Evolutionary conservation across 2,329 filamentous ascomycete genomes (phyloP).

Genomic region (Byssoonygena ceratinophila): DNA sequence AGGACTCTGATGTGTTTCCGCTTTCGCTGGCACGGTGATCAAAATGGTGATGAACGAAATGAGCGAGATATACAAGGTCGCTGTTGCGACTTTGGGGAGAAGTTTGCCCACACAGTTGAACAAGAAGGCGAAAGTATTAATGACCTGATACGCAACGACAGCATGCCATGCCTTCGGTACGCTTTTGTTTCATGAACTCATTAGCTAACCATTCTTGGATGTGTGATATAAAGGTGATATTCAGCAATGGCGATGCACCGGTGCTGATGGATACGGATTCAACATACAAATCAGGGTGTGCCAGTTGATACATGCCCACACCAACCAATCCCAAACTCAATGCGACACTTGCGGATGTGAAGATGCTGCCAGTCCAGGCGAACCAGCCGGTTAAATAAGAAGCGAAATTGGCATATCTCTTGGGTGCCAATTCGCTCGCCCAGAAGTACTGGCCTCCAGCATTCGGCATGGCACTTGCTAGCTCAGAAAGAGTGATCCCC

Average conservation of each 20-base stretch:
- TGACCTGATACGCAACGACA: conserved; percentile 39
- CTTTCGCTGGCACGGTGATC: conserved; percentile 38
- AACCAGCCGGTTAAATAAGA: conserved; percentile 44
- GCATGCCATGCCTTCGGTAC: conserved; percentile 28
- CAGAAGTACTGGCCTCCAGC: conserved; percentile 45
- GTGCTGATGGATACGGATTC: not conserved
- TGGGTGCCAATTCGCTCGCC: conserved; percentile 41
- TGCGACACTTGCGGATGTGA: conserved; percentile 45
- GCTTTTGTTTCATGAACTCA: conserved; percentile 19
- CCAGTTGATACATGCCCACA: conserved; percentile 44
- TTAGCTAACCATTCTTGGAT: conserved; percentile 1
- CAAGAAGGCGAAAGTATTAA: conserved; percentile 40
- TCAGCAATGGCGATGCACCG: conserved; percentile 2
- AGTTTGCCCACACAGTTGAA: conserved; percentile 39
- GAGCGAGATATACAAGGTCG: conserved; percentile 39
- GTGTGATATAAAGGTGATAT: not conserved
- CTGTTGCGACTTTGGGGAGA: conserved; percentile 33
- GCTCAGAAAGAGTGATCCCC: conserved; percentile 38
- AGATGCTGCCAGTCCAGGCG: conserved; percentile 46
- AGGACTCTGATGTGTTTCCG: conserved; percentile 36
- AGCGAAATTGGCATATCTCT: conserved; percentile 36
- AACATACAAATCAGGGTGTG: conserved; percentile 44
- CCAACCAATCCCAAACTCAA: conserved; percentile 40
- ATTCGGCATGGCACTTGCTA: conserved; percentile 42
- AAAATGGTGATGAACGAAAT: conserved; percentile 41